These are phyloP conservation scores for Penicillium griseofulvum DNA, from an alignment of 2,329 filamentous ascomycete species.

Conservation along the genomic window DNA sequence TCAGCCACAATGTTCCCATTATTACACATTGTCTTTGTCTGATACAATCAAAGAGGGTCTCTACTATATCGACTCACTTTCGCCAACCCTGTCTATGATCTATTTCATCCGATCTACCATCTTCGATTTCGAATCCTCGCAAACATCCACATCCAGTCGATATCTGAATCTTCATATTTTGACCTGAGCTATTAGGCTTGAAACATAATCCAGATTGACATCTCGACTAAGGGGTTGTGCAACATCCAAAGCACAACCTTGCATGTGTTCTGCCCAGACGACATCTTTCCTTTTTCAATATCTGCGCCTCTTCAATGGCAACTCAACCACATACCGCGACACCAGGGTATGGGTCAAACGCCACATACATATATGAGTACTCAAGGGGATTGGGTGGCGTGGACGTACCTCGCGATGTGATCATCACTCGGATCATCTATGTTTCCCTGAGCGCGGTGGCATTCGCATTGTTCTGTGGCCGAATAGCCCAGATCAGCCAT, in stretches of 20 bases:
- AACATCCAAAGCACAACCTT: not conserved
- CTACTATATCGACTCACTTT: not conserved
- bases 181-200: not conserved
- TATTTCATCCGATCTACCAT: not conserved
- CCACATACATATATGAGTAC: slow-evolving; percentile 43
- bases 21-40: slow-evolving; percentile 7
- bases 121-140: slow-evolving; percentile 1
- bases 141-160: not conserved
- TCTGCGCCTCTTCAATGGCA: slow-evolving; percentile 29
- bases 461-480: slow-evolving; percentile 40
- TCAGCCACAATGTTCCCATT: not conserved
- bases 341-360: slow-evolving; percentile 32
- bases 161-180: not conserved
- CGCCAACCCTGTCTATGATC: not conserved
- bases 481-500: slow-evolving; percentile 45
- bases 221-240: not conserved
- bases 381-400: slow-evolving; percentile 42
- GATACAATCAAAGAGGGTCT: slow-evolving; percentile 1
- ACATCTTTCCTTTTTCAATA: slow-evolving; percentile 3
- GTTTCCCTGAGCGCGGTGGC: slow-evolving; percentile 34
- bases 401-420: slow-evolving; percentile 39
- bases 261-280: not conserved
- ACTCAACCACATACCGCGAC: slow-evolving; percentile 22
- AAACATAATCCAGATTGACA: not conserved
- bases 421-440: slow-evolving; percentile 43